Percentiles rank a stretch among this genome's conserved stretches.
Conservation (phyloP, 805 yeast species). For the Phaffomyces thermotolerans region DNA sequence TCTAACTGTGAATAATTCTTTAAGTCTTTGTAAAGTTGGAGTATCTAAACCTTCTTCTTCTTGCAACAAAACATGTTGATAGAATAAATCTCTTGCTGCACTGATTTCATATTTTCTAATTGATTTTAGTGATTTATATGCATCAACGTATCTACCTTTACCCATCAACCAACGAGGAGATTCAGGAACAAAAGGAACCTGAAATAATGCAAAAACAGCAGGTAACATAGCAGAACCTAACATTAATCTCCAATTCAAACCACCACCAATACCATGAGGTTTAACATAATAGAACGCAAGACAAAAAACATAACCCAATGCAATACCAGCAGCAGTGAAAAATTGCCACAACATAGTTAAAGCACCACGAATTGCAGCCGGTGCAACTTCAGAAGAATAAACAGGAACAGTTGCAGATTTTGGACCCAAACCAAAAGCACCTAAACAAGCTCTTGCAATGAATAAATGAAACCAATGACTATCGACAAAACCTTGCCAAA, state of each 20-base stretch:
- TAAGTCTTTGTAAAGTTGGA: slow-evolving; percentile 40
- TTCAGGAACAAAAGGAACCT: slow-evolving; percentile 64
- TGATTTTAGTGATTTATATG: slow-evolving; percentile 41
- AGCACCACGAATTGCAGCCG: slow-evolving; percentile 56
- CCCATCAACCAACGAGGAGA: slow-evolving; percentile 78
- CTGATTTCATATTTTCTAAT: slow-evolving; percentile 46
- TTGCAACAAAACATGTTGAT: slow-evolving; percentile 54
- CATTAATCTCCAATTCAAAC: slow-evolving; percentile 65
- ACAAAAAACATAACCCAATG: slow-evolving; percentile 61
- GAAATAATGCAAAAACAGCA: slow-evolving; percentile 50
- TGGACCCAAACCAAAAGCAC: slow-evolving; percentile 60
- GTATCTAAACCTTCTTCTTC: slow-evolving; percentile 50
- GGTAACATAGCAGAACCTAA: slow-evolving; percentile 63
- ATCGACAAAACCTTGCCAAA: slow-evolving; percentile 57
- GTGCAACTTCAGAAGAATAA: slow-evolving; percentile 60
- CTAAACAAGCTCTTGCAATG: slow-evolving; percentile 57
- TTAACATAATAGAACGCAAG: slow-evolving; percentile 54
- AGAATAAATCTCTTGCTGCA: slow-evolving; percentile 68
- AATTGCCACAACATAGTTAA: slow-evolving; percentile 68
- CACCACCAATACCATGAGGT: slow-evolving; percentile 28
- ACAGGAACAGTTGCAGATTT: slow-evolving; percentile 74
- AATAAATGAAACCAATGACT: slow-evolving; percentile 62
- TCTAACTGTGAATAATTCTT: slow-evolving; percentile 60
- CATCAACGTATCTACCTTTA: slow-evolving; percentile 53
- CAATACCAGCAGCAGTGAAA: slow-evolving; percentile 69